phyloP scores from a whole-genome alignment of 305 asterid species.

The Fraxinus angustifolia region DNA sequence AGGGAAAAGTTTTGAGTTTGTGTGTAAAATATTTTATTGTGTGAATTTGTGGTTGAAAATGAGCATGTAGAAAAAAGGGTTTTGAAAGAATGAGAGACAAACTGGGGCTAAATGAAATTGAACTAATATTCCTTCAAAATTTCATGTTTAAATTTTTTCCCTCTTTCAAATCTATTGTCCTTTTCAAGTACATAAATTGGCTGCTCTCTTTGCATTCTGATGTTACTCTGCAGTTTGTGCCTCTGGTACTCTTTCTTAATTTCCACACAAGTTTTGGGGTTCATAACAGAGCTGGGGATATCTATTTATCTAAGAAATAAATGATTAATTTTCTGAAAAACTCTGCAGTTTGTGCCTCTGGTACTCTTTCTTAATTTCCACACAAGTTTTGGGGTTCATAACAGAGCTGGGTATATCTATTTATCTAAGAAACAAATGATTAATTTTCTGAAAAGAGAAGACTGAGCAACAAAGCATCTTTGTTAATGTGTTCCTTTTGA shows the following conservation, averaged over 20 bases:
- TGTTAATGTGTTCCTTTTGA: not conserved
- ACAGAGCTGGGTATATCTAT: not conserved
- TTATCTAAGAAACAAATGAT: not conserved
- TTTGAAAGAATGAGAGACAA: too few relatives aligned
- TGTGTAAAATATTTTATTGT: too few relatives aligned
- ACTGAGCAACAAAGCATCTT: not conserved
- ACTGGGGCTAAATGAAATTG: not conserved
- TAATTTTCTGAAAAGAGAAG: slow-evolving; percentile 5
- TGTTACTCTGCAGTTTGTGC: not conserved
- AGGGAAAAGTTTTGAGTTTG: too few relatives aligned
- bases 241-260: not conserved
- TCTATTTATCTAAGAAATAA: not conserved
- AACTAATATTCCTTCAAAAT: not conserved
- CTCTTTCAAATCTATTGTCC: not conserved
- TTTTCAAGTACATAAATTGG: not conserved
- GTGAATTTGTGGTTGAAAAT: too few relatives aligned
- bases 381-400: not conserved
- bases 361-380: not conserved
- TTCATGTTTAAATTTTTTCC: not conserved
- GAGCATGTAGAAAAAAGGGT: too few relatives aligned
- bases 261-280: not conserved
- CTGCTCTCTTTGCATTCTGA: not conserved
- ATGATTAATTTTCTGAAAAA: slow-evolving; percentile 3
- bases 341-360: not conserved
- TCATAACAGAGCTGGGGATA: not conserved